phyloP scores from a whole-genome alignment of 768 basidiomycete species.

The Tricholoma saponaceum region DNA sequence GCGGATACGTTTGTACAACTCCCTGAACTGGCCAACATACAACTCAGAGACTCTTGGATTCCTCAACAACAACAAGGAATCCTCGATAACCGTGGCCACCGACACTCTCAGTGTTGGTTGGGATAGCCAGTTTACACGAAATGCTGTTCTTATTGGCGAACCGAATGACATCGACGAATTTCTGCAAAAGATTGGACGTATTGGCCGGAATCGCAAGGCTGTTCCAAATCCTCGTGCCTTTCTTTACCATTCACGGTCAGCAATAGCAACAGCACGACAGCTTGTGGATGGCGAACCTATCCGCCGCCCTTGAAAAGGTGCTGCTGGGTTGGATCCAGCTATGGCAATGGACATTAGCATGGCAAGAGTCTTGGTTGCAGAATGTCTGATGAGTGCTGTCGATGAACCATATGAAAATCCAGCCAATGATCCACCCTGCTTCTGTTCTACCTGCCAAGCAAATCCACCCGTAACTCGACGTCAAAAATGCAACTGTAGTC shows the following conservation, averaged over 20 bases:
- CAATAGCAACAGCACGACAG: not conserved
- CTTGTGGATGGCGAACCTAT: not conserved
- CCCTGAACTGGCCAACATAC: not conserved
- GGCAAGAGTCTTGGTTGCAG: no score
- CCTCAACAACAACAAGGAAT: constrained; percentile 5
- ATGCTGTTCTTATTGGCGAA: constrained; percentile 13
- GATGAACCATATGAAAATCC: no score
- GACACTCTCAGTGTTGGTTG: constrained; percentile 17
- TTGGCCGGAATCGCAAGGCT: not conserved
- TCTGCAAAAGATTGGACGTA: constrained; percentile 11
- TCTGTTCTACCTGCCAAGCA: no score
- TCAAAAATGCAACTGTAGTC: no score
- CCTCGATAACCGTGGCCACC: constrained; percentile 10
- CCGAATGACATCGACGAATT: constrained; percentile 11
- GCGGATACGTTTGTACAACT: not conserved
- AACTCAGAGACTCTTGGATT: not conserved
- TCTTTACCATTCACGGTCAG: not conserved
- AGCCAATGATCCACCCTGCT: no score
- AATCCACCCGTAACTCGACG: no score
- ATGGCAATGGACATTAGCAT: no score
- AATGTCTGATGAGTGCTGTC: no score
- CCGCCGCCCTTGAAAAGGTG: no score
- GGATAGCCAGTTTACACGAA: constrained; percentile 8
- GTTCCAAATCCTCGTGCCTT: not conserved
- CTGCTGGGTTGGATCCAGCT: no score